These are phyloP conservation scores for Ascochyta lentis DNA, from an alignment of 2,329 filamentous ascomycete species.

Conservation along the genomic window DNA sequence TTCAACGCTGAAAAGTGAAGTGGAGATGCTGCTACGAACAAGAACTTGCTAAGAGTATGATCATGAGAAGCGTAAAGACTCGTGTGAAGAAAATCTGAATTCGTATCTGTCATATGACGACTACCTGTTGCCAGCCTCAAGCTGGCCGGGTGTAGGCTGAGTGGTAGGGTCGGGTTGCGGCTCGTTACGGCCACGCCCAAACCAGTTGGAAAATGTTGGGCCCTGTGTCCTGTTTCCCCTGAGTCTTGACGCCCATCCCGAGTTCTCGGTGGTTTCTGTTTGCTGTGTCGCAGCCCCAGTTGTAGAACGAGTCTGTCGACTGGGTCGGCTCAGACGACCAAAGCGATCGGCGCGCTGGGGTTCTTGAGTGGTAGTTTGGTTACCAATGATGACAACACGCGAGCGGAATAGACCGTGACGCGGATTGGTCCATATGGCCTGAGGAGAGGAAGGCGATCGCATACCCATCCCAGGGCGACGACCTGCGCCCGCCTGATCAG, in stretches of 20 bases:
- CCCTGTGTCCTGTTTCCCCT: constrained; percentile 20
- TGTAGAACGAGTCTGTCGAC: constrained; percentile 30
- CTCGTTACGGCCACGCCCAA: constrained; percentile 31
- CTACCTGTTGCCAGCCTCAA: constrained; percentile 46
- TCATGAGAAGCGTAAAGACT: constrained; percentile 11
- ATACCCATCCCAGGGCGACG: constrained; percentile 41
- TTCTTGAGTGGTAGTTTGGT: constrained; percentile 15
- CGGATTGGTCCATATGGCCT: constrained; percentile 40
- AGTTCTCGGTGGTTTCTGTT: constrained; percentile 15
- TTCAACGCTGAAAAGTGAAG: neutral
- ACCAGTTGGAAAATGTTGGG: constrained; percentile 36
- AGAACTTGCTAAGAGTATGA: constrained; percentile 6
- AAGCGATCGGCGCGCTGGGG: constrained; percentile 25
- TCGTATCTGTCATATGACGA: constrained; percentile 10
- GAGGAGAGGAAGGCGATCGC: constrained; percentile 41
- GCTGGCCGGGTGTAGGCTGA: constrained; percentile 44
- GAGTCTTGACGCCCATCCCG: constrained; percentile 37
- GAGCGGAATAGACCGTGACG: constrained; percentile 44
- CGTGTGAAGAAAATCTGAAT: constrained; percentile 6
- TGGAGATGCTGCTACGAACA: neutral
- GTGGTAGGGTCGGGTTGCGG: constrained; percentile 20
- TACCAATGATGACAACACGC: constrained; percentile 38
- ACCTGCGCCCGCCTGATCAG: constrained; percentile 30
- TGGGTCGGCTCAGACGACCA: constrained; percentile 34
- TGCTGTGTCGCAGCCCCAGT: constrained; percentile 18